Evolutionary conservation across 768 basidiomycete genomes (phyloP).

Genomic region (Lactarius hengduanensis): DNA sequence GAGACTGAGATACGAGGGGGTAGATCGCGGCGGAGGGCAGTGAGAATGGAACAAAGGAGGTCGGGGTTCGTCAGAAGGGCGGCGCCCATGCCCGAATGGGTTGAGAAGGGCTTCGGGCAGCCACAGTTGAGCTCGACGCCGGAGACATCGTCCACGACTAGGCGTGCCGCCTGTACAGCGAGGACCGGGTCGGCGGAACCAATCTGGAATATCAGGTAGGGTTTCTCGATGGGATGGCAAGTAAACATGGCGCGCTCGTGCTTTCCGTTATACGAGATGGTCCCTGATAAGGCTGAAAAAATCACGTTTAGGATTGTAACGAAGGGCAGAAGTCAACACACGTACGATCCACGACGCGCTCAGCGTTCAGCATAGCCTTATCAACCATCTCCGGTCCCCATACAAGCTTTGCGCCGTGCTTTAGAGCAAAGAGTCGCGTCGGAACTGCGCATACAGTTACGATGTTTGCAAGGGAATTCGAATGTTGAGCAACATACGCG

Average conservation of each 20-base stretch:
- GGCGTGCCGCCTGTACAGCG: conserved; percentile 88
- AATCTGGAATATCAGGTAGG: conserved; percentile 93
- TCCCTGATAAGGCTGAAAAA: conserved; percentile 72
- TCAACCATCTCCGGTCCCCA: conserved; percentile 98
- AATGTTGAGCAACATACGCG: conserved; percentile 51
- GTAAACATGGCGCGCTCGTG: conserved; percentile 78
- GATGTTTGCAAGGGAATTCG: background rate
- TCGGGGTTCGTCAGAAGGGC: conserved; percentile 92
- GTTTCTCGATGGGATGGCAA: conserved; percentile 92
- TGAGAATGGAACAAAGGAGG: conserved; percentile 84
- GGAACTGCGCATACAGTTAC: conserved; percentile 54
- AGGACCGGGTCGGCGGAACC: conserved; percentile 87
- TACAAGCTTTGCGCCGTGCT: conserved; percentile 90
- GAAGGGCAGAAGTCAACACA: background rate
- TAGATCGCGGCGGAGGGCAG: conserved; percentile 68
- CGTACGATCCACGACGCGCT: conserved; percentile 85
- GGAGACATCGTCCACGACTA: conserved; percentile 83
- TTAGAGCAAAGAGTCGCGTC: conserved; percentile 80
- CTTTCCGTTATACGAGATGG: conserved; percentile 83
- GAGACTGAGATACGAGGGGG: conserved; percentile 83
- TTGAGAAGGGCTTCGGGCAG: conserved; percentile 95
- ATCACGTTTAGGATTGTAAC: conserved; percentile 13
- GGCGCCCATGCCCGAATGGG: conserved; percentile 94
- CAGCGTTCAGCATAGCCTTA: conserved; percentile 86
- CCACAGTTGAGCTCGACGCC: conserved; percentile 98